Base-by-base conservation (phyloP, 1,284 basidiomycete species). In the Malassezia globosa region DNA sequence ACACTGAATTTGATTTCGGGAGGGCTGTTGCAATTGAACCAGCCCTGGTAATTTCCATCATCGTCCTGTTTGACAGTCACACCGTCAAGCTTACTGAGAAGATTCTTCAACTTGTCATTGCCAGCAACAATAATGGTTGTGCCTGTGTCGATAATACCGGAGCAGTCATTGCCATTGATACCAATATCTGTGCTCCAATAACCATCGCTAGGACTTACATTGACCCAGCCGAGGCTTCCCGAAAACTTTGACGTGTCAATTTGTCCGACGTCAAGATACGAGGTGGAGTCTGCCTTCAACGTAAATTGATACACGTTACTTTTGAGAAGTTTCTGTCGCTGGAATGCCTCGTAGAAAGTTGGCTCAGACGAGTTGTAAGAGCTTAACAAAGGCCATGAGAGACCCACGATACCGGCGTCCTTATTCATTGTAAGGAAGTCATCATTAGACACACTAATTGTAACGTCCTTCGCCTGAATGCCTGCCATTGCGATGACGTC, bases 391-490 rank as follows among this genome's bases (percentile, higher is more conserved):
- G n/a, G 54, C 54, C 14, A 18, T 11, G n/a, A n/a, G n/a, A n/a
- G n/a, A 80, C 81, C 10, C 76, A 76, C 39, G 75, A 77, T 13
- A 89, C 81, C 0, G 84, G 82, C 1, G 82, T n/a, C n/a, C n/a
- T n/a, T n/a, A n/a, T n/a, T n/a, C n/a, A n/a, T 39, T 25, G 61
- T 59, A 24, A 64, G 59, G 56, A 73, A 72, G 8, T 48, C 48
- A n/a, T 49, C 29, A 25, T 53, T 64, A 13, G 73, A 61, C 16
- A 59, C 64, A 37, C 74, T 73, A 45, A 75, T 66, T 13, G 68
- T 62, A 37, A 72, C 71, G 21, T 51, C 45, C 5, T 56, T 48
- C 5, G 69, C 73, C 31, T 46, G 58, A 8, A 75, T 55, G 11
- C 72, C 70, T 16, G 59, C 73, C 34, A 75, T 64, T 35, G 56